Evolutionary conservation across 2,329 filamentous ascomycete genomes (phyloP), one percentile per base, ranked within the genome.

Genomic region (Colletotrichum tamarilloi): DNA sequence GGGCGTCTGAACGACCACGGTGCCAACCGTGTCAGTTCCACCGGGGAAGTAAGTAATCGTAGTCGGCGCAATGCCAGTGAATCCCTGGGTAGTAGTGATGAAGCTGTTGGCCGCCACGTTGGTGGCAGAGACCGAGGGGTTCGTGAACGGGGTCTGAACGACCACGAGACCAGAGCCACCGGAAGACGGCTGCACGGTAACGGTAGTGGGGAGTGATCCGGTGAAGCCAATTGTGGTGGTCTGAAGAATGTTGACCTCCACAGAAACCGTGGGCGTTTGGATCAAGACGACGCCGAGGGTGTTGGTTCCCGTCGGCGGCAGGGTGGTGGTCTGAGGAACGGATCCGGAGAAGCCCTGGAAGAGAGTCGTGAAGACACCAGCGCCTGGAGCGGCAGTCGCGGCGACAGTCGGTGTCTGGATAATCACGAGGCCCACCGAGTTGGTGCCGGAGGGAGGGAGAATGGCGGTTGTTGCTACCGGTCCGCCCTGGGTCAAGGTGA

Each of bases 131-230:
- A 14, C 42, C 46, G 28, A 24, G 4, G 70, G 60, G 26, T 32
- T 62, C 8, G 62, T 22, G 49, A 67, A 63, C 0, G 72, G 72
- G n/a, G 72, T 72, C 38, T 74, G 55, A 32, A 74, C 63, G 32
- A 74, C 68, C 38, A 74, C 72, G n/a, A 72, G 58, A 52, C 72
- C 58, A 56, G 67, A 53, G 55, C 67, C 67, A 26, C 70, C 70
- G 22, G 30, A 59, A 14, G 70, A 28, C 32, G 70, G 70, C 55
- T 70, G 60, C 60, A 73, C 56, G 35, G 70, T 73, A 26, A 73
- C 22, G 4, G 70, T 73, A 26, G 35, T 70, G 26, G 60, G 46
- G 2, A 42, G 55, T 8, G 70, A 56, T 6, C 70, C 70, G 8
- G 67, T 64, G 22, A 73, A 65, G 26, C 67, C 70, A 53, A 73